Base-by-base conservation (phyloP, 169 alveolate species). In the Babesia bovis region DNA sequence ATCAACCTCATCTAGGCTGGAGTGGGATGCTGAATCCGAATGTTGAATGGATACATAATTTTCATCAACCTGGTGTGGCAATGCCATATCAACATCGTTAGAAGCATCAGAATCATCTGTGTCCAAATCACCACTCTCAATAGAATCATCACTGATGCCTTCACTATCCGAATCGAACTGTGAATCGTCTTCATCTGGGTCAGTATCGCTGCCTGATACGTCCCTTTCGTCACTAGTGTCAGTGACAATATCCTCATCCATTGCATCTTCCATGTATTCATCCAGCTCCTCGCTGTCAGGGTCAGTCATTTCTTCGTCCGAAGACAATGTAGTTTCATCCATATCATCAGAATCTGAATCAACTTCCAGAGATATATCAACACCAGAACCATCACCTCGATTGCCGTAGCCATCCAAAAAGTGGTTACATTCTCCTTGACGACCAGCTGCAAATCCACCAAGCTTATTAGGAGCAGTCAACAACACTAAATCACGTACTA, bases 31-130 rank as follows among this genome's bases (percentile, higher is more conserved):
- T 3, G 79, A 17, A 35, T 56, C 82, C 2, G 87, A 67, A 49
- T 51, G 19, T 49, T 68, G 19, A 41, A 53, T 51, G n/a, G 82
- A 28, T 23, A 4, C 23, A 45, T 78, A 78, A 58, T 84, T 82
- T 77, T 88, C 93, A 51, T 88, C 93, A 6, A 88, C 84, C 63
- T 88, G 90, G 65, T 88, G 93, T 6, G 93, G 93, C 47, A 88
- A 59, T 40, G 82, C 86, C 63, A 84, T 69, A n/a, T 88, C 93
- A 40, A 69, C 86, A 32, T 82, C 74, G 6, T 61, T 73, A 35
- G 66, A 83, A 33, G 72, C 90, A 33, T 81, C 90, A 12, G 81
- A 56, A 30, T 25, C 78, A 30, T 87, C 93, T 33, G 75, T 79
- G 35, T 71, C 86, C 52, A 79, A 56, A 68, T 87, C 83, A 15